A percentile compares a stretch with the other conserved stretches of the same genome.
Conservation (phyloP, 371 early-diverging fungal species). For the Haplosporangium sp. region DNA sequence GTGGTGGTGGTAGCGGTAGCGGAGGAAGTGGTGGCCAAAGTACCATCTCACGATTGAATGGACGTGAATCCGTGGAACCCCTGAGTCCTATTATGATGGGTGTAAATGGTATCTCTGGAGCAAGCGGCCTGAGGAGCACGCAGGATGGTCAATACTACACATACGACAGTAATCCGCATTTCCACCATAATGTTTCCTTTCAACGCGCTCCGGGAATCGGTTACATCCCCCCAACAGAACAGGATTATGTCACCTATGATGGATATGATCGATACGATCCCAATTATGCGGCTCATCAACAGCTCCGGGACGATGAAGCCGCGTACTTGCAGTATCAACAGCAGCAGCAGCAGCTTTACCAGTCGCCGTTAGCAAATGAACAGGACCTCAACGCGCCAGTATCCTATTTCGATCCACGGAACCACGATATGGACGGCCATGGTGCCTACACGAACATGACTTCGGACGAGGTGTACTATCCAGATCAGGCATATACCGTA, state of each 20-base stretch:
- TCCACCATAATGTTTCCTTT: not conserved
- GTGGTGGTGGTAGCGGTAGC: not conserved
- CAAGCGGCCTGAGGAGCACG: not conserved
- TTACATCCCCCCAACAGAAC: constrained; percentile 21
- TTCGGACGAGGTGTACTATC: constrained; percentile 11
- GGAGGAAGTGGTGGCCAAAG: constrained; percentile 3
- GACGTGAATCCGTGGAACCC: constrained; percentile 10
- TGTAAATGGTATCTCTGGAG: constrained; percentile 12
- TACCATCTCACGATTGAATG: constrained; percentile 2
- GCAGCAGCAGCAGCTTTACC: not conserved
- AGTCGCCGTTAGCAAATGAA: not conserved
- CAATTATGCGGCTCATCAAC: constrained; percentile 3
- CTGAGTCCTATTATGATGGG: constrained; percentile 12
- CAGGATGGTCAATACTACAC: constrained; percentile 10
- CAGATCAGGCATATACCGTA: not conserved
- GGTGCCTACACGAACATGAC: too few species aligned
- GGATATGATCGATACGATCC: constrained; percentile 10
- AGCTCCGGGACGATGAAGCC: constrained; percentile 9
- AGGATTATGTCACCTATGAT: constrained; percentile 11
- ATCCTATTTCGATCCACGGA: constrained; percentile 20
- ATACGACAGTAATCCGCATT: constrained; percentile 12
- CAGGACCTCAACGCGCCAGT: constrained; percentile 13
- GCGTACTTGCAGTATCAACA: constrained; percentile 22
- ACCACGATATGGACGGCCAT: too few species aligned
- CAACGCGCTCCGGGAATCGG: constrained; percentile 4